Evolutionary conservation across 805 yeast genomes (phyloP).

Genomic region (Candida schatavii): DNA sequence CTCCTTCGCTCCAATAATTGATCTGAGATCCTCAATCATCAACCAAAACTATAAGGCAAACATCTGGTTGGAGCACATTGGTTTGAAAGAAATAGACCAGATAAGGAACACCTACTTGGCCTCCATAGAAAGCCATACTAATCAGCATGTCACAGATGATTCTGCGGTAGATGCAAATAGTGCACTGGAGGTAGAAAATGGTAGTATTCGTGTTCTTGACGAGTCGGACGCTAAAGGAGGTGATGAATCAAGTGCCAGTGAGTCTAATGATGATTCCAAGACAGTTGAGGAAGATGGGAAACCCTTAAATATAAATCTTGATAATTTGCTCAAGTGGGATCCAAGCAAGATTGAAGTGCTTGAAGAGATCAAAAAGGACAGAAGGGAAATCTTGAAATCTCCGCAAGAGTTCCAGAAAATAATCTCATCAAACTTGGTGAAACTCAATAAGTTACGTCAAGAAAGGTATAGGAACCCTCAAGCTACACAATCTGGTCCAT

Average conservation of each 20-base stretch:
- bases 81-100: slow-evolving; percentile 27
- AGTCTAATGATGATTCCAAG: neutral
- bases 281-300: slow-evolving; percentile 8
- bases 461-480: slow-evolving; percentile 33
- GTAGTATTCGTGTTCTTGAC: slow-evolving; percentile 7
- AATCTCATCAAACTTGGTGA: slow-evolving; percentile 30
- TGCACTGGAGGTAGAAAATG: slow-evolving; percentile 5
- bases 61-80: slow-evolving; percentile 41
- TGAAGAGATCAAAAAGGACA: slow-evolving; percentile 23
- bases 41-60: slow-evolving; percentile 29
- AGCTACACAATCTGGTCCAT: slow-evolving; percentile 23
- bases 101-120: slow-evolving; percentile 19
- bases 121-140: slow-evolving; percentile 7
- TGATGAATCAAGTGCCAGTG: slow-evolving; percentile 1
- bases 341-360: slow-evolving; percentile 29
- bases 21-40: slow-evolving; percentile 32
- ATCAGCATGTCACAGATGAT: slow-evolving; percentile 27
- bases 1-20: slow-evolving; percentile 37
- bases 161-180: slow-evolving; percentile 6
- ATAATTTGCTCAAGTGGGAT: slow-evolving; percentile 32
- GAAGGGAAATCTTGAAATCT: slow-evolving; percentile 20
- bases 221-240: slow-evolving; percentile 4
- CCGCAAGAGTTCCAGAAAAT: slow-evolving; percentile 31
- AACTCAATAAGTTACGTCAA: slow-evolving; percentile 39
- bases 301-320: slow-evolving; percentile 20